These are phyloP conservation scores for Sungouiozyma intestinalis DNA, from an alignment of 805 yeast genomes.

Conservation along the genomic window DNA sequence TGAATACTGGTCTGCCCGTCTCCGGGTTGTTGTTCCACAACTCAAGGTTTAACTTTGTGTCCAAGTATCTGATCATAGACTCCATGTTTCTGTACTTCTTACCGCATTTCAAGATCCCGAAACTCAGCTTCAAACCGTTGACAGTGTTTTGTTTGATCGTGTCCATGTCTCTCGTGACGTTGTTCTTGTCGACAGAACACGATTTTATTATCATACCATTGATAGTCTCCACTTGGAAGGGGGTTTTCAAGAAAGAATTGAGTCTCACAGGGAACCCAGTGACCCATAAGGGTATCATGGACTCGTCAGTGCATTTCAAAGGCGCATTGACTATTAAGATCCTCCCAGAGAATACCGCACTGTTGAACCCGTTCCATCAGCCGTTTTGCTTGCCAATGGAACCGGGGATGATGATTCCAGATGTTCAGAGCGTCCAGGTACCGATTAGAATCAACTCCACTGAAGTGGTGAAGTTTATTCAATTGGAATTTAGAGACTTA, in stretches of 20 bases:
- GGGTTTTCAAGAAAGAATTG: conserved; percentile 34
- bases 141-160: conserved; percentile 41
- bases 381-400: conserved; percentile 48
- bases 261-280: conserved; percentile 43
- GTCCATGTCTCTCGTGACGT: conserved; percentile 38
- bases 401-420: conserved; percentile 10
- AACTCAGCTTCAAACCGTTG: conserved; percentile 54
- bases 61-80: conserved; percentile 68
- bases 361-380: conserved; percentile 63
- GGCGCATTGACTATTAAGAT: conserved; percentile 82
- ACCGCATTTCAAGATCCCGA: conserved; percentile 68
- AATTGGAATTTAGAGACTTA: conserved; percentile 50
- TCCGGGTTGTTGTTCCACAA: conserved; percentile 30
- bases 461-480: conserved; percentile 55
- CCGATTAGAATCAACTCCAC: conserved; percentile 81
- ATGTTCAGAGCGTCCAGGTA: conserved; percentile 22
- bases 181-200: conserved; percentile 43
- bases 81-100: conserved; percentile 57
- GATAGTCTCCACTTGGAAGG: conserved; percentile 35
- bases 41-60: conserved; percentile 47
- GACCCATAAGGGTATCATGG: conserved; percentile 12
- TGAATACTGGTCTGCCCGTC: conserved; percentile 37
- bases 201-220: conserved; percentile 37
- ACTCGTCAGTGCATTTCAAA: conserved; percentile 47
- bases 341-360: conserved; percentile 84